Evolutionary conservation across 331 rosid genomes (phyloP).

Genomic region (Malus hybrid): DNA sequence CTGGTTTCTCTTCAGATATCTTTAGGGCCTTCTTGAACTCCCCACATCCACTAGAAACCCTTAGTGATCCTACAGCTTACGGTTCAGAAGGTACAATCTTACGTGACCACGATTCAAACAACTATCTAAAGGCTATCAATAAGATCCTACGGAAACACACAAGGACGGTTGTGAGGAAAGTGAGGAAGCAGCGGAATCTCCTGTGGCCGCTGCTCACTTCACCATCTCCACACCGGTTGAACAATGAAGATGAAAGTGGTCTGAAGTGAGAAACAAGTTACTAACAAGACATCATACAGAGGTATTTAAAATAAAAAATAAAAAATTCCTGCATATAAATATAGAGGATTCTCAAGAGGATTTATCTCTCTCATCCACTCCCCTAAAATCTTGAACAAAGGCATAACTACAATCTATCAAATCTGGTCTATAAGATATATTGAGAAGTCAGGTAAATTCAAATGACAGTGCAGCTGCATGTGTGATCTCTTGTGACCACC

Average conservation of each 20-base stretch:
- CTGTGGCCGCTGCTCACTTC: conserved; percentile 44
- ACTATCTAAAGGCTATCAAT: conserved; percentile 56
- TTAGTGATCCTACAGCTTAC: conserved; percentile 65
- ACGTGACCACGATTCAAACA: conserved; percentile 66
- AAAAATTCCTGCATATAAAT: neutral
- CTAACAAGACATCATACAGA: neutral
- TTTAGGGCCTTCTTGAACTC: conserved; percentile 44
- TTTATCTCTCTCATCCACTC: neutral
- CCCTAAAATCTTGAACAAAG: neutral
- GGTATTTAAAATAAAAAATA: neutral
- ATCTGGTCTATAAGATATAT: neutral
- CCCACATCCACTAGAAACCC: conserved; percentile 70
- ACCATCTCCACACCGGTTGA: conserved; percentile 44
- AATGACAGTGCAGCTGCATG: no score
- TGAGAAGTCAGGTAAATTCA: no score
- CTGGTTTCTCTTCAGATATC: conserved; percentile 40
- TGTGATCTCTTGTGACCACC: no score
- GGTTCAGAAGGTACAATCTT: conserved; percentile 61
- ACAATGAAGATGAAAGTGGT: conserved; percentile 23
- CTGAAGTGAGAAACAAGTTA: conserved; percentile 5
- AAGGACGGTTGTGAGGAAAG: conserved; percentile 19
- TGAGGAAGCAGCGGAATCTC: conserved; percentile 30
- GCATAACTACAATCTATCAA: neutral
- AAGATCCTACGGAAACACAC: conserved; percentile 32
- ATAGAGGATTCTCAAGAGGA: neutral